A percentile compares a stretch with the other conserved stretches of the same genome.
Conservation (phyloP, 75 land plant genomes). For the Adiantum capillusveneris region DNA sequence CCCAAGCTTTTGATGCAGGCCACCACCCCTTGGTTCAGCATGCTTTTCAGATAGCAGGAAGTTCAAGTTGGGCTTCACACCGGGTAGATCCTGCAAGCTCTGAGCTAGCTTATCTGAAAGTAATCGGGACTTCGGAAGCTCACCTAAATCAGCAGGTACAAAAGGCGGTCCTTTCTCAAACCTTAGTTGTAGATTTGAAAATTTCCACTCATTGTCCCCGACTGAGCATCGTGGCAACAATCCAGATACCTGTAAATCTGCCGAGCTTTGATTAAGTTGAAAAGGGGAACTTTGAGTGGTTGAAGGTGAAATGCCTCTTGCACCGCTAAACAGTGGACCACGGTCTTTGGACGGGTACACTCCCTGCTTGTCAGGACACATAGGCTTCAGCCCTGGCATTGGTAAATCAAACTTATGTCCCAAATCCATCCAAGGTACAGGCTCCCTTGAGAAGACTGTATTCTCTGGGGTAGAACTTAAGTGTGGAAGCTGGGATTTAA, state of each 20-base stretch:
- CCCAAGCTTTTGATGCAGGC: slow-evolving; percentile 1
- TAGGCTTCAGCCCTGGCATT: background rate
- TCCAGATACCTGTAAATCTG: background rate
- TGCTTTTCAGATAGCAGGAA: background rate
- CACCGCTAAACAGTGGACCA: background rate
- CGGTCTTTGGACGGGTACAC: background rate
- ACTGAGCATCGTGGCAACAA: background rate
- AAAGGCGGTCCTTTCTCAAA: background rate
- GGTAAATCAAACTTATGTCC: background rate
- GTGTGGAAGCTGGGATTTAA: background rate
- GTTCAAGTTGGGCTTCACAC: background rate
- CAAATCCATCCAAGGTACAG: background rate
- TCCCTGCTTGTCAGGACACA: background rate
- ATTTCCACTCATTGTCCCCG: background rate
- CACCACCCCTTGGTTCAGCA: background rate
- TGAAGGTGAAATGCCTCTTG: background rate
- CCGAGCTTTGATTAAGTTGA: background rate
- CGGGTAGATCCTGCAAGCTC: background rate
- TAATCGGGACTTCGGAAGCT: background rate
- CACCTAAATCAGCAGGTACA: background rate
- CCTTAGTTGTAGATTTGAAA: slow-evolving; percentile 4
- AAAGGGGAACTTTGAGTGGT: background rate
- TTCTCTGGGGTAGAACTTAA: background rate
- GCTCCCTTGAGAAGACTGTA: background rate
- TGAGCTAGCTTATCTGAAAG: background rate